Conservation (phyloP, 345 rosid species). For the Pistacia integerrima region DNA sequence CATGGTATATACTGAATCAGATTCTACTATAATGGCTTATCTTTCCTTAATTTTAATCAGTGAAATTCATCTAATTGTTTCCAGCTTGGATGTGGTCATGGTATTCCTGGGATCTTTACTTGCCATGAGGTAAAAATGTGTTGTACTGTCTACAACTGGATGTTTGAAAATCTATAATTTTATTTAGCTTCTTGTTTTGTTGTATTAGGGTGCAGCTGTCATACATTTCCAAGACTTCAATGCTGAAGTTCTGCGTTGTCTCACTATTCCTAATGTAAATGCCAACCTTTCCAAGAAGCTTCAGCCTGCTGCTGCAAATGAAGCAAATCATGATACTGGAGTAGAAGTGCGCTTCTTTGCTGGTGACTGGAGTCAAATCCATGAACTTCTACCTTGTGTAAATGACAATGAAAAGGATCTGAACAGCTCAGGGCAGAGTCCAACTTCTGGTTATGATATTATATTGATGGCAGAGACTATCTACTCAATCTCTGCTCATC, state of each 20-base stretch:
- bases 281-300: constrained; percentile 44
- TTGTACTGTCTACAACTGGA: not conserved
- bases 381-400: constrained; percentile 58
- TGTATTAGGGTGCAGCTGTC: constrained; percentile 59
- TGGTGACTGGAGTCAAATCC: constrained; percentile 86
- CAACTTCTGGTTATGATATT: constrained; percentile 62
- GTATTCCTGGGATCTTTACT: constrained; percentile 83
- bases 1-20: not conserved
- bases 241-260: constrained; percentile 79
- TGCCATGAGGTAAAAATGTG: constrained; percentile 63
- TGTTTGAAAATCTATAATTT: constrained; percentile 13
- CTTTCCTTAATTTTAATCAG: constrained; percentile 13
- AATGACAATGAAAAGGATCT: constrained; percentile 35
- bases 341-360: constrained; percentile 63
- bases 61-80: constrained; percentile 27
- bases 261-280: constrained; percentile 78
- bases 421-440: constrained; percentile 22
- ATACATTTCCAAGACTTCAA: constrained; percentile 93
- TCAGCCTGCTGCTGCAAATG: constrained; percentile 20
- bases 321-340: constrained; percentile 9
- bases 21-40: not conserved
- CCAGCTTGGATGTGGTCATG: constrained; percentile 98
- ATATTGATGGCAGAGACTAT: constrained; percentile 93
- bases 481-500: constrained; percentile 69
- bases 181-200: constrained; percentile 20